Evolutionary conservation across 352 stramenopile species (phyloP).

Genomic region (Globisporangium spiculum): DNA sequence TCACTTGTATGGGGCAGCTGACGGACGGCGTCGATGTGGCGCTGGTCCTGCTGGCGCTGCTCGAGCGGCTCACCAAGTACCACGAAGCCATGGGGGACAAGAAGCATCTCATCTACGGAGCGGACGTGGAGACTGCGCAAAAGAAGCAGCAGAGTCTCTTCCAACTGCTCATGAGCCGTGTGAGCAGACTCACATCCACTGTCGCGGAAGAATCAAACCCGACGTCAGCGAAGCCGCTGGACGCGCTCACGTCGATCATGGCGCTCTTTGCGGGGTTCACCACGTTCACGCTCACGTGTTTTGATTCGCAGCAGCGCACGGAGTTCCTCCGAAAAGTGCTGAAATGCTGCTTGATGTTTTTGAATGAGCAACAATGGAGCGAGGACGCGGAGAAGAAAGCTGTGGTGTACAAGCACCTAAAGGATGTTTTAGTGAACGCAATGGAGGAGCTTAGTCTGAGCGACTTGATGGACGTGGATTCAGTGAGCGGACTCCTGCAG

Average conservation of each 20-base stretch:
- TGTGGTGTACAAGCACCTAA: constrained; percentile 10
- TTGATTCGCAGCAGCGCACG: constrained; percentile 17
- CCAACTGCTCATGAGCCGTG: constrained; percentile 14
- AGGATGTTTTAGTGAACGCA: constrained; percentile 17
- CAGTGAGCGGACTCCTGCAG: constrained; percentile 34
- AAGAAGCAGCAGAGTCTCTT: constrained; percentile 22
- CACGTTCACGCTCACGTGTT: constrained; percentile 43
- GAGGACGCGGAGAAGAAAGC: constrained; percentile 9
- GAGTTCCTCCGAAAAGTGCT: constrained; percentile 30
- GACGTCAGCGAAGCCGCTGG: constrained; percentile 5
- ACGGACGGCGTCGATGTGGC: constrained; percentile 90
- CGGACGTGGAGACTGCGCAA: constrained; percentile 11
- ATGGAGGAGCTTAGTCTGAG: constrained; percentile 29
- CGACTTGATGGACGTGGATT: constrained; percentile 38
- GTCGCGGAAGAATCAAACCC: background rate
- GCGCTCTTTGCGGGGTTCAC: constrained; percentile 53
- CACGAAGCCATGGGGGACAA: constrained; percentile 32
- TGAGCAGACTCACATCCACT: constrained; percentile 7
- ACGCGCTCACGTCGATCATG: constrained; percentile 26
- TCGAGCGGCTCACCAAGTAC: constrained; percentile 94
- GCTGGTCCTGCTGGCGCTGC: constrained; percentile 90
- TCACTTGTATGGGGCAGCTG: constrained; percentile 84
- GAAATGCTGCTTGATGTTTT: constrained; percentile 26
- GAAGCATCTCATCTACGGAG: constrained; percentile 22
- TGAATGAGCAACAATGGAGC: constrained; percentile 21